Evolutionary conservation across 2,329 filamentous ascomycete genomes (phyloP), one percentile per base, ranked within the genome.

Genomic region (Stemphylium vesicarium): DNA sequence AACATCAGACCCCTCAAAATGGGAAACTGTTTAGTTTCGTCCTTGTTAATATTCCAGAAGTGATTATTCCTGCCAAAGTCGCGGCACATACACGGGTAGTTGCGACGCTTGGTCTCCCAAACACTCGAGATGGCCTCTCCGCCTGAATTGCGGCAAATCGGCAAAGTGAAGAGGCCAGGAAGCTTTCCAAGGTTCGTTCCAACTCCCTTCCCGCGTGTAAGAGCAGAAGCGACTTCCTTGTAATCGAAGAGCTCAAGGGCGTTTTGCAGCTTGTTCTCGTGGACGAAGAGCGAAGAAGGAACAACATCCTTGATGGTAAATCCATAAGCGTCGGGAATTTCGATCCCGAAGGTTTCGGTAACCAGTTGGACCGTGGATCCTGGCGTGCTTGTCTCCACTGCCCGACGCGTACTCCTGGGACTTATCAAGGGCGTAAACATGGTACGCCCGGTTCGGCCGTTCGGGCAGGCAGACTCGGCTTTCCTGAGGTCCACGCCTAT

Each of bases 31-130:
- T 18, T 7, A 13, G 51, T 61, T 20, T 56, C 18, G 40, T 61
- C 51, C n/a, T 43, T 50, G 12, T 31, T 9, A 3, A 26, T 1
- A 3, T 33, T 43, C 44, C 50, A 60, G 2, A 13, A n/a, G 4
- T 38, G 24, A 10, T 52, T 37, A 11, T 43, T 45, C 59, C 59
- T 62, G 3, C 18, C n/a, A 24, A 65, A 55, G 8, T 62, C 43
- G n/a, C 65, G 59, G 33, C 59, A 61, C 56, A 61, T 57, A 47
- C 64, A 66, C 3, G 64, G 56, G 20, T 52, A 65, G 40, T 65
- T 63, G 13, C 50, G 46, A 7, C 37, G 39, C 0, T 36, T 26
- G 1, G 58, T n/a, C 1, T 9, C 8, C 24, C 53, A 50, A 2
- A 63, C 50, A 22, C 53, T 55, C 10, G 50, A 55, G 13, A 66